Evolutionary conservation across 805 yeast genomes (phyloP).

Genomic region (Dipodascus geniculatus): DNA sequence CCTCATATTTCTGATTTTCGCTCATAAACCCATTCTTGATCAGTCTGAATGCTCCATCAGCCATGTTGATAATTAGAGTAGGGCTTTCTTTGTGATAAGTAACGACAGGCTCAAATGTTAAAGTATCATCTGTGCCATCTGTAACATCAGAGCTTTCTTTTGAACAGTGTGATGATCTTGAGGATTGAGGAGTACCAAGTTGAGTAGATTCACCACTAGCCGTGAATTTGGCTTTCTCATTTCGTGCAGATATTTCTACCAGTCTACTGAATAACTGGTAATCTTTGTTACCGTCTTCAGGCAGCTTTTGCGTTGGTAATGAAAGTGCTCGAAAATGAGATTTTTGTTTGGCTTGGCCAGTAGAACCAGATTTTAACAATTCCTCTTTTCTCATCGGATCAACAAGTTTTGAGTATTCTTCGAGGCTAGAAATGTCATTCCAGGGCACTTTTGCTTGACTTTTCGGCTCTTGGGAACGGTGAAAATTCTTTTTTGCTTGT

Average conservation of each 20-base stretch:
- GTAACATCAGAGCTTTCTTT: not conserved
- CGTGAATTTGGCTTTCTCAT: not conserved
- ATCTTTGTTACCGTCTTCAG: not conserved
- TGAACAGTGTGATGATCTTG: not conserved
- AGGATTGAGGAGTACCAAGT: not conserved
- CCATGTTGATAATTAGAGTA: not conserved
- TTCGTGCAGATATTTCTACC: not conserved
- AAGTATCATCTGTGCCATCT: not conserved
- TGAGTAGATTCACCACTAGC: not conserved
- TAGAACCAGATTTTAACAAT: too few relatives aligned
- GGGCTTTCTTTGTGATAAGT: not conserved
- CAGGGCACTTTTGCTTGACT: too few relatives aligned
- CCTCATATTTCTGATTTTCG: not conserved
- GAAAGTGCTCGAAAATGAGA: not conserved
- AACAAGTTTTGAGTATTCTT: too few relatives aligned
- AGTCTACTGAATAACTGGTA: not conserved
- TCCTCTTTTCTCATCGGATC: too few relatives aligned
- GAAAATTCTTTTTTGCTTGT: too few relatives aligned
- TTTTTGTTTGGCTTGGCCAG: not conserved
- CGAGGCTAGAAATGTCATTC: too few relatives aligned
- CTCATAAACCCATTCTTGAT: not conserved
- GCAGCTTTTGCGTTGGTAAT: not conserved
- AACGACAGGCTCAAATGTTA: not conserved
- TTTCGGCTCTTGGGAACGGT: too few relatives aligned
- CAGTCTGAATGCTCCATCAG: not conserved